A percentile compares a stretch with the other conserved stretches of the same genome.
Conservation (phyloP, 208 protist species). For the Leishmania gerbilli region DNA sequence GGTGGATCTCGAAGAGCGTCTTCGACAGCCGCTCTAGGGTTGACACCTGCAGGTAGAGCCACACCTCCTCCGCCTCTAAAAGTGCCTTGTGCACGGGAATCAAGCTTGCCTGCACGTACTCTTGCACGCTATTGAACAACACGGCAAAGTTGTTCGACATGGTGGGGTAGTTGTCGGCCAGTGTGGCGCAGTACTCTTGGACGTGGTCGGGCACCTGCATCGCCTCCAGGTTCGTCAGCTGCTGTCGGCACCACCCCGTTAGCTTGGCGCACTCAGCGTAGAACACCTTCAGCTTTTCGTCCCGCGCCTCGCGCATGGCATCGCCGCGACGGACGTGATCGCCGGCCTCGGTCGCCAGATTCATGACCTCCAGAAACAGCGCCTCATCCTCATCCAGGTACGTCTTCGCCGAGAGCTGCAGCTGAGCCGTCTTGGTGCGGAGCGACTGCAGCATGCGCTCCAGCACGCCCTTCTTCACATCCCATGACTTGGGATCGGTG, state of each 20-base stretch:
- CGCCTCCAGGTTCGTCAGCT: slow-evolving; percentile 85
- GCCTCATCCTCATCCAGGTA: slow-evolving; percentile 38
- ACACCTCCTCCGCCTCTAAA: slow-evolving; percentile 81
- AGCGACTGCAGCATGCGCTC: slow-evolving; percentile 26
- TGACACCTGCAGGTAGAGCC: slow-evolving; percentile 83
- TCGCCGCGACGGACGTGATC: slow-evolving; percentile 40
- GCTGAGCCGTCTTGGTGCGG: slow-evolving; percentile 22
- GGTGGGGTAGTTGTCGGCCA: slow-evolving; percentile 75
- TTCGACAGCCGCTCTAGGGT: slow-evolving; percentile 73
- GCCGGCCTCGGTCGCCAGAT: slow-evolving; percentile 38
- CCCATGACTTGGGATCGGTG: slow-evolving; percentile 43
- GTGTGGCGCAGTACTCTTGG: slow-evolving; percentile 83
- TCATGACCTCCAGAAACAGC: slow-evolving; percentile 44
- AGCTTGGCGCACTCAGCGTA: slow-evolving; percentile 65
- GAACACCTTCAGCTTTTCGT: slow-evolving; percentile 49
- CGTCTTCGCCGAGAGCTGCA: slow-evolving; percentile 12
- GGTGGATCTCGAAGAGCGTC: slow-evolving; percentile 85
- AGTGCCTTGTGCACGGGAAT: slow-evolving; percentile 59
- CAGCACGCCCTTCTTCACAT: slow-evolving; percentile 31
- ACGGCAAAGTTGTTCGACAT: slow-evolving; percentile 85
- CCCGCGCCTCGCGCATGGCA: slow-evolving; percentile 35
- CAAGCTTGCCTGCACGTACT: slow-evolving; percentile 58
- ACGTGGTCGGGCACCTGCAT: slow-evolving; percentile 87
- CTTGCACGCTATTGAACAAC: slow-evolving; percentile 60
- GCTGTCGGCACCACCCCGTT: slow-evolving; percentile 82